These are phyloP conservation scores for Metarhizium sp. DNA, from an alignment of 2,329 filamentous ascomycete species.

Conservation along the genomic window DNA sequence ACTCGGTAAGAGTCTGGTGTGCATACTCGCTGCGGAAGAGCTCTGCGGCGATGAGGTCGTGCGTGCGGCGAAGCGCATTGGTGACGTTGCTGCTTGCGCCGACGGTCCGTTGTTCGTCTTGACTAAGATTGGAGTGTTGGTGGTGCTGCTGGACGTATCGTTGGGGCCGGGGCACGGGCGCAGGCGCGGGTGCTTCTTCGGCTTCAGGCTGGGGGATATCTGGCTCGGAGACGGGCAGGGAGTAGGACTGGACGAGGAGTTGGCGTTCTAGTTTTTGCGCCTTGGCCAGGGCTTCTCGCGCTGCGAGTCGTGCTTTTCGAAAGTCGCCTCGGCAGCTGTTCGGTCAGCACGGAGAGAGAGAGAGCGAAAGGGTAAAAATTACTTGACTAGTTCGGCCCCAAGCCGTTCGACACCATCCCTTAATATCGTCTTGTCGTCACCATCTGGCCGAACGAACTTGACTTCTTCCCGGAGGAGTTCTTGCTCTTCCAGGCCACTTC, in stretches of 20 bases:
- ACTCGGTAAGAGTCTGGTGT: constrained; percentile 77
- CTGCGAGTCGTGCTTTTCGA: constrained; percentile 70
- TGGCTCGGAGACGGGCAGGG: constrained; percentile 29
- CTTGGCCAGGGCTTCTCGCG: constrained; percentile 63
- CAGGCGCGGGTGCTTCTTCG: constrained; percentile 4
- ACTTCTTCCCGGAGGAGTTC: constrained; percentile 73
- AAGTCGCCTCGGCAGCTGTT: constrained; percentile 54
- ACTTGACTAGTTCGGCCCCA: constrained; percentile 63
- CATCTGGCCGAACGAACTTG: constrained; percentile 50
- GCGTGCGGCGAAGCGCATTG: constrained; percentile 70
- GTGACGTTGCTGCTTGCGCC: constrained; percentile 79
- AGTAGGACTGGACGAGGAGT: constrained; percentile 59
- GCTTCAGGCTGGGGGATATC: constrained; percentile 17
- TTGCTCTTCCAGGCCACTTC: constrained; percentile 73
- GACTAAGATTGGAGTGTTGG: constrained; percentile 33
- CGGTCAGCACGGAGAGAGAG: not conserved
- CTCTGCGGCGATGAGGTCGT: constrained; percentile 77
- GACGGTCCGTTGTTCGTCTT: constrained; percentile 63
- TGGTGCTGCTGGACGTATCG: constrained; percentile 22
- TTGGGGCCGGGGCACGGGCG: constrained; percentile 11
- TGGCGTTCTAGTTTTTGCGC: constrained; percentile 71
- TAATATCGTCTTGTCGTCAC: constrained; percentile 54
- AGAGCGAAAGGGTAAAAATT: constrained; percentile 12
- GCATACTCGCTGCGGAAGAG: constrained; percentile 82
- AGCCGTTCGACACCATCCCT: constrained; percentile 58